Percentiles rank a stretch among this genome's conserved stretches.
Conservation (phyloP, 2,329 filamentous ascomycete genomes). For the Cordyceps cateniannulata region DNA sequence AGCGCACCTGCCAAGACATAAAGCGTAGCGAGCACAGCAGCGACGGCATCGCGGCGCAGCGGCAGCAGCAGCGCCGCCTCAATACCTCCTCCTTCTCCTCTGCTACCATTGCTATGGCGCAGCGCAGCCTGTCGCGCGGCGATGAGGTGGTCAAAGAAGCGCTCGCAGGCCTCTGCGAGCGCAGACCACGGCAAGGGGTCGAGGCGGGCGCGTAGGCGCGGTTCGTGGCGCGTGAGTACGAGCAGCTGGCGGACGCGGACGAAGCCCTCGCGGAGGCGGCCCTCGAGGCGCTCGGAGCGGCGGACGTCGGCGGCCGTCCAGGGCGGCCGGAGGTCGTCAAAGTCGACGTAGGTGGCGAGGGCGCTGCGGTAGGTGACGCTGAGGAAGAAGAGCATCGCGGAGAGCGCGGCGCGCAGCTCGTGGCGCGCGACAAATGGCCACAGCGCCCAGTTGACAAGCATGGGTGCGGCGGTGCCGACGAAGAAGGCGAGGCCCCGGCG, state of each 20-base stretch:
- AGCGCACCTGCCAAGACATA: constrained; percentile 53
- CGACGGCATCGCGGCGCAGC: constrained; percentile 50
- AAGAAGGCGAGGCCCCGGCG: constrained; percentile 45
- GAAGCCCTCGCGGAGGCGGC: constrained; percentile 53
- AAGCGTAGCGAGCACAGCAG: constrained; percentile 49
- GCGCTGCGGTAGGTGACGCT: constrained; percentile 51
- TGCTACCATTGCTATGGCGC: constrained; percentile 24
- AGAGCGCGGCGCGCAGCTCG: constrained; percentile 48
- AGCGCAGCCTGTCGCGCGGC: constrained; percentile 48
- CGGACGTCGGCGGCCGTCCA: constrained; percentile 42
- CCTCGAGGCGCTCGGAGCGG: constrained; percentile 51
- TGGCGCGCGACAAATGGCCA: constrained; percentile 57
- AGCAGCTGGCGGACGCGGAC: constrained; percentile 50
- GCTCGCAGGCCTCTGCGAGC: constrained; percentile 48
- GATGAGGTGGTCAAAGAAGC: constrained; percentile 54
- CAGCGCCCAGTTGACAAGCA: constrained; percentile 52
- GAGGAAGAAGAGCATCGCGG: constrained; percentile 51
- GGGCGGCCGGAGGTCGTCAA: constrained; percentile 46
- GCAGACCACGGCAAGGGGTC: constrained; percentile 50
- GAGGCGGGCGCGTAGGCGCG: constrained; percentile 51
- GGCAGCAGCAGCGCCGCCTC: constrained; percentile 33
- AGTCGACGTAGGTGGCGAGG: constrained; percentile 53
- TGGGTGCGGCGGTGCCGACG: constrained; percentile 45
- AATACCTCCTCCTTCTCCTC: constrained; percentile 17
- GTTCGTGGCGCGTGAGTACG: constrained; percentile 51